phyloP scores from a whole-genome alignment of 192 early-diverging fungal genomes.

The Gorgonomyces haynaldii region DNA sequence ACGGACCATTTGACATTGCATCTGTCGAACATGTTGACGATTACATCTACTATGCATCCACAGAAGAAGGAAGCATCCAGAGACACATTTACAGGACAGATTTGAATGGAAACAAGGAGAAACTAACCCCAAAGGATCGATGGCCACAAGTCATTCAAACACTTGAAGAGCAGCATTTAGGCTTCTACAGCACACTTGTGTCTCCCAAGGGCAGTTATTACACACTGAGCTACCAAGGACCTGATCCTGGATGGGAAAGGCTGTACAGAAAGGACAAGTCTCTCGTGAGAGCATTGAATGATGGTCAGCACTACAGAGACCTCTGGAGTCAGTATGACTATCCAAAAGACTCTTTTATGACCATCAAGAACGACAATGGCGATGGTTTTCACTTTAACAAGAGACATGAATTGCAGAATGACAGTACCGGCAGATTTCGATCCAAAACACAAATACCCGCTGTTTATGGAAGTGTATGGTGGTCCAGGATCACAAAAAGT shows the following conservation, averaged over 20 bases:
- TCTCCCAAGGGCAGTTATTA: slow-evolving; percentile 65
- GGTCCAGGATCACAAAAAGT: slow-evolving; percentile 80
- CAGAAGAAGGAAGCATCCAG: slow-evolving; percentile 33
- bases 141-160: slow-evolving; percentile 3
- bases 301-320: slow-evolving; percentile 1
- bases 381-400: too few relatives aligned
- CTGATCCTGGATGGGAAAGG: slow-evolving; percentile 67
- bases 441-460: slow-evolving; percentile 61
- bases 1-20: slow-evolving; percentile 33
- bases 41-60: slow-evolving; percentile 30
- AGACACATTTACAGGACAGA: slow-evolving; percentile 35
- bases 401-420: slow-evolving; percentile 69
- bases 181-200: slow-evolving; percentile 60
- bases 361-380: slow-evolving; percentile 10
- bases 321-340: neutral
- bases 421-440: slow-evolving; percentile 74
- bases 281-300: slow-evolving; percentile 8
- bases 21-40: slow-evolving; percentile 22
- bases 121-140: slow-evolving; percentile 26
- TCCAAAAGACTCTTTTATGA: slow-evolving; percentile 4
- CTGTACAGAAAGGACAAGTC: slow-evolving; percentile 36
- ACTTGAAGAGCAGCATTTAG: slow-evolving; percentile 11
- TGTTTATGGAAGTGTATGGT: slow-evolving; percentile 74
- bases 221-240: slow-evolving; percentile 67
- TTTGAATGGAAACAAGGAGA: slow-evolving; percentile 14